Conservation (phyloP, 129 eudicot species). For the Dittrichia graveolens region DNA sequence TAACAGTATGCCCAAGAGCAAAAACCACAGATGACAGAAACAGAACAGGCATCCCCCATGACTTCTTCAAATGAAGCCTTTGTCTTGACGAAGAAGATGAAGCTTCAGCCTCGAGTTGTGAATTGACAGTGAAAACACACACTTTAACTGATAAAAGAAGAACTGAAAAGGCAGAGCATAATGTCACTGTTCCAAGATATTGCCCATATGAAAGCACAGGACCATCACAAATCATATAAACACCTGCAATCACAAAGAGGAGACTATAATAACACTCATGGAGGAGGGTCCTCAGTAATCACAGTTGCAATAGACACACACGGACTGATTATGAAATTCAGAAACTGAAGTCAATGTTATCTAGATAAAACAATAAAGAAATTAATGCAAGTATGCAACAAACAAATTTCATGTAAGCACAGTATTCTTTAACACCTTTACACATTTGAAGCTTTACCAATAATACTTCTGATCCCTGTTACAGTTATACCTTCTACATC, state of each 20-base stretch:
- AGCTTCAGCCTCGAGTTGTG: conserved; percentile 88
- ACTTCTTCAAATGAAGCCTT: conserved; percentile 82
- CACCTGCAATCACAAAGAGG: conserved; percentile 54
- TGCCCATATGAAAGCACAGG: conserved; percentile 93
- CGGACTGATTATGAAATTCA: background rate
- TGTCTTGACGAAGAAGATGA: conserved; percentile 69
- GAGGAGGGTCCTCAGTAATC: conserved; percentile 1
- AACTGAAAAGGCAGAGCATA: conserved; percentile 74
- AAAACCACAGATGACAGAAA: conserved; percentile 91
- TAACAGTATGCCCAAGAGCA: conserved; percentile 94
- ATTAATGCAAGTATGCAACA: background rate
- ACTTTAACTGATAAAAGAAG: conserved; percentile 82
- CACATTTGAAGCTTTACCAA: background rate
- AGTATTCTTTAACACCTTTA: background rate
- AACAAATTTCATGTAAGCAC: background rate
- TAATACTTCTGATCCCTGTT: background rate
- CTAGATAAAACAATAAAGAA: conserved; percentile 4
- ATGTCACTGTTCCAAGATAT: conserved; percentile 83
- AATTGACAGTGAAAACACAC: conserved; percentile 79
- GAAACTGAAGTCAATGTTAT: background rate
- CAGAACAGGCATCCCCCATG: conserved; percentile 99
- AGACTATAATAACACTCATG: background rate
- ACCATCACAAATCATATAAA: conserved; percentile 74
- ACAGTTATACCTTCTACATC: conserved; percentile 19
- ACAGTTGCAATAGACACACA: no score